phyloP scores from a whole-genome alignment of 257 asterid species.

The Solanum neorickii region DNA sequence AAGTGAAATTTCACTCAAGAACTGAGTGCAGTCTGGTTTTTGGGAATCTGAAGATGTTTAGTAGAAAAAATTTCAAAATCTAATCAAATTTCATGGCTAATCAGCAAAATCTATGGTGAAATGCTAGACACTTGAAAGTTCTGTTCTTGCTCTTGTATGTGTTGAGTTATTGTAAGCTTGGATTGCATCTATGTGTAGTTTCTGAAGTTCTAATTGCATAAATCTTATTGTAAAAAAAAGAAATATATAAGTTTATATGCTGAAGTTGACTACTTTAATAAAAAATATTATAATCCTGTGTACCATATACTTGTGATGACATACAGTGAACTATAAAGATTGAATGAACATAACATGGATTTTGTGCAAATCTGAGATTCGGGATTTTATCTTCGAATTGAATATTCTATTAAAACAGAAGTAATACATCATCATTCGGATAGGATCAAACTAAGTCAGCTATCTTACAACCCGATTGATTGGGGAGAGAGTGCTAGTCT shows the following conservation, averaged over 20 bases:
- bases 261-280: not conserved
- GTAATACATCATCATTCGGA: not conserved
- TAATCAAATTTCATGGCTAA: not conserved
- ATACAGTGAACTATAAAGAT: not conserved
- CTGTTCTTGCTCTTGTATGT: not conserved
- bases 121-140: not conserved
- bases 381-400: not conserved
- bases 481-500: not conserved
- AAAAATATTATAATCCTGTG: not conserved
- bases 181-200: not conserved
- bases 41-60: not conserved
- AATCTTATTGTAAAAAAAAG: not conserved
- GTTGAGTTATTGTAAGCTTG: not conserved
- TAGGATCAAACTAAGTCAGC: not conserved
- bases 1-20: not conserved
- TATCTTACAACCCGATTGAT: not conserved
- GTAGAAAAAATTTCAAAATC: rapidly evolving
- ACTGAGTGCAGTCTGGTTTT: not conserved
- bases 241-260: not conserved
- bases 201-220: not conserved
- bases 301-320: not conserved
- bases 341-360: not conserved
- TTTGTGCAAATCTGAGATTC: not conserved
- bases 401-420: not conserved
- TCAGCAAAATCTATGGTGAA: not conserved